Evolutionary conservation across 225 moss, liverwort and hornwort genomes (phyloP).

Genomic region (Pseudisothecium myosuroides): DNA sequence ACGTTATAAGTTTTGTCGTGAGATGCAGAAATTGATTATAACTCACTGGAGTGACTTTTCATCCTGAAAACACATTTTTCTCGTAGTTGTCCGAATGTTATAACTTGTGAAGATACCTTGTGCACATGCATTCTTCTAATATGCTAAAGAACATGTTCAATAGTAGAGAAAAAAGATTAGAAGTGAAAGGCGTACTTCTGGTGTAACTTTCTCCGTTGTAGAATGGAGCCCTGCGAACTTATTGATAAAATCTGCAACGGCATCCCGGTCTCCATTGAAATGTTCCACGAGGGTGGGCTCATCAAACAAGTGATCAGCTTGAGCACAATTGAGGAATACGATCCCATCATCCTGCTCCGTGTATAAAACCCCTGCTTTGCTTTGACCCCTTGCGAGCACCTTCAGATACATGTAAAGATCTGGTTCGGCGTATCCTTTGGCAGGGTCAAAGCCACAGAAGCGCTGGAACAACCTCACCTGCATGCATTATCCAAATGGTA

Average conservation of each 20-base stretch:
- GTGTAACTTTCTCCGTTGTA: slow-evolving; percentile 60
- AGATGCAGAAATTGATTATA: not conserved
- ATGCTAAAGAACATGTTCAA: not conserved
- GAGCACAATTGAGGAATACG: slow-evolving; percentile 77
- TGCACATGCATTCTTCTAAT: not conserved
- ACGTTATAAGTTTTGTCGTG: not conserved
- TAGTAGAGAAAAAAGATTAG: not conserved
- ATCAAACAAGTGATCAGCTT: slow-evolving; percentile 56
- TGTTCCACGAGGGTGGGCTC: slow-evolving; percentile 68
- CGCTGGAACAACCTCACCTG: slow-evolving; percentile 83
- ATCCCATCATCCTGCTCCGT: slow-evolving; percentile 92
- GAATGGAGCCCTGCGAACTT: slow-evolving; percentile 67
- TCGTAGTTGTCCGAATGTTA: not conserved
- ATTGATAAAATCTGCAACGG: slow-evolving; percentile 63
- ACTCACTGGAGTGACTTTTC: not conserved
- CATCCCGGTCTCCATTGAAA: slow-evolving; percentile 47
- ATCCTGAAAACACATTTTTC: not conserved
- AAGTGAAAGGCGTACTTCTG: slow-evolving; percentile 41
- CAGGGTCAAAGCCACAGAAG: slow-evolving; percentile 86
- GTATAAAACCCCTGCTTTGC: slow-evolving; percentile 65
- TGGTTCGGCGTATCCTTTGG: slow-evolving; percentile 64
- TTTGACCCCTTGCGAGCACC: slow-evolving; percentile 56
- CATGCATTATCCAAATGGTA: not conserved
- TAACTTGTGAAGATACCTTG: not conserved
- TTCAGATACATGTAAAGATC: slow-evolving; percentile 89